A percentile compares a stretch with the other conserved stretches of the same genome.
These are phyloP conservation scores for Penicillium sp. DNA, from an alignment of 2,329 filamentous ascomycete species.

Conservation along the genomic window DNA sequence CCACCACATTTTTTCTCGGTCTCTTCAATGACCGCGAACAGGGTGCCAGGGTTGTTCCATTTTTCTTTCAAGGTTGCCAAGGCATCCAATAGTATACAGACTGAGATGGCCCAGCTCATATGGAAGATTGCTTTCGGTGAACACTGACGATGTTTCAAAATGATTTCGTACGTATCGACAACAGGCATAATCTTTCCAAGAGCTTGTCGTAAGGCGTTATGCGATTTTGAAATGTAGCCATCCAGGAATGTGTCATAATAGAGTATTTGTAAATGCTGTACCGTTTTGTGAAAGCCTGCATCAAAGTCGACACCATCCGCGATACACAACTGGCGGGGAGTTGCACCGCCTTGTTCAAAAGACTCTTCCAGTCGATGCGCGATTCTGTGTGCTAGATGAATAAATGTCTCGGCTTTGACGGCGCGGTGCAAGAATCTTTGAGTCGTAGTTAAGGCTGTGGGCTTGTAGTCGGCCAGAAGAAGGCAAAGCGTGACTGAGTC, in stretches of 20 bases:
- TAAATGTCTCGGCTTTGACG: slow-evolving; percentile 12
- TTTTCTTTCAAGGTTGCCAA: slow-evolving; percentile 9
- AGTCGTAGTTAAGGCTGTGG: slow-evolving; percentile 11
- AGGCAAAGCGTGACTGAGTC: slow-evolving; percentile 13
- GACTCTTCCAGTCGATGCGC: slow-evolving; percentile 8
- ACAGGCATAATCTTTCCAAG: slow-evolving; percentile 7
- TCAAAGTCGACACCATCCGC: slow-evolving; percentile 5
- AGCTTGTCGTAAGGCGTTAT: slow-evolving; percentile 2
- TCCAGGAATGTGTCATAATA: slow-evolving; percentile 5
- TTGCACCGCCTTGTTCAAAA: neutral
- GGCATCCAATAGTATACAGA: slow-evolving; percentile 8
- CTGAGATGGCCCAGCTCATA: slow-evolving; percentile 8
- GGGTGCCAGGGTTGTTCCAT: slow-evolving; percentile 7
- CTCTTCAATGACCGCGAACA: slow-evolving; percentile 9
- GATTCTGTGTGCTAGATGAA: slow-evolving; percentile 12
- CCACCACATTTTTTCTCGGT: slow-evolving; percentile 11
- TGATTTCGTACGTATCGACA: slow-evolving; percentile 7
- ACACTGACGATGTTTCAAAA: slow-evolving; percentile 9
- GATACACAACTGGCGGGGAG: neutral
- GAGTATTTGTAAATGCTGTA: slow-evolving; percentile 9
- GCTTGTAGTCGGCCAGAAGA: slow-evolving; percentile 12
- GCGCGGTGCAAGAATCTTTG: slow-evolving; percentile 8
- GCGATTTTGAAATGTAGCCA: slow-evolving; percentile 6
- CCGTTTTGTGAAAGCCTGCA: slow-evolving; percentile 1
- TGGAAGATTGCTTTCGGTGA: slow-evolving; percentile 14